phyloP scores from a whole-genome alignment of 2,329 filamentous ascomycete species.

The Colletotrichum tofieldiae region DNA sequence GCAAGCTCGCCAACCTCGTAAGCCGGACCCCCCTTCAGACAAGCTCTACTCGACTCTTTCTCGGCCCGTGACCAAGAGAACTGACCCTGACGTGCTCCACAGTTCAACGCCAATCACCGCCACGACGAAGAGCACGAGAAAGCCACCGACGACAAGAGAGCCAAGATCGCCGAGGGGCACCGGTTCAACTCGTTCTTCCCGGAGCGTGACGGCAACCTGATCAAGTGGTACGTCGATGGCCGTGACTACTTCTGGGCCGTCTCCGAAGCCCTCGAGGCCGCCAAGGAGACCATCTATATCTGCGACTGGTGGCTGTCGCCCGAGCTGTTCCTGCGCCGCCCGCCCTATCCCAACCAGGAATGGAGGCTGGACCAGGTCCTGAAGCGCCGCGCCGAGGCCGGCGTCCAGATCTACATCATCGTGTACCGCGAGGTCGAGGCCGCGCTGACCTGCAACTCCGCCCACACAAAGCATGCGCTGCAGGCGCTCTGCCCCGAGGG shows the following conservation, averaged over 20 bases:
- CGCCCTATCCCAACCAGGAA: slow-evolving; percentile 86
- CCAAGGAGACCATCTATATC: slow-evolving; percentile 95
- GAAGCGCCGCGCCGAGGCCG: slow-evolving; percentile 90
- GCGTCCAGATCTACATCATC: slow-evolving; percentile 94
- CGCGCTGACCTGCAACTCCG: slow-evolving; percentile 91
- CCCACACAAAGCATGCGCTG: slow-evolving; percentile 91
- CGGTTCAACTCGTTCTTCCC: slow-evolving; percentile 94
- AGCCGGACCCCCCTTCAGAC: slow-evolving; percentile 41
- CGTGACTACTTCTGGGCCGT: slow-evolving; percentile 97
- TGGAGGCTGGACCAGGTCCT: slow-evolving; percentile 90
- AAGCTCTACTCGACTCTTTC: slow-evolving; percentile 10
- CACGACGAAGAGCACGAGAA: slow-evolving; percentile 96
- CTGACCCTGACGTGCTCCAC: slow-evolving; percentile 21
- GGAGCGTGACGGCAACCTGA: slow-evolving; percentile 84
- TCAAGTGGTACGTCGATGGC: slow-evolving; percentile 98
- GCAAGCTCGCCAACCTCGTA: slow-evolving; percentile 75
- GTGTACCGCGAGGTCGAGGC: slow-evolving; percentile 92
- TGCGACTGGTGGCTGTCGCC: slow-evolving; percentile 97
- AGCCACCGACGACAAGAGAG: slow-evolving; percentile 85
- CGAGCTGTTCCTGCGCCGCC: slow-evolving; percentile 87
- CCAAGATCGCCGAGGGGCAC: slow-evolving; percentile 79
- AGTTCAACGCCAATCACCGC: slow-evolving; percentile 89
- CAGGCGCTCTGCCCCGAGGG: slow-evolving; percentile 86
- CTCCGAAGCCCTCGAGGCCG: slow-evolving; percentile 88
- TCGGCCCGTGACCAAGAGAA: slow-evolving; percentile 1